phyloP scores from a whole-genome alignment of 2,329 filamentous ascomycete species.

The Samsoniella hepiali region DNA sequence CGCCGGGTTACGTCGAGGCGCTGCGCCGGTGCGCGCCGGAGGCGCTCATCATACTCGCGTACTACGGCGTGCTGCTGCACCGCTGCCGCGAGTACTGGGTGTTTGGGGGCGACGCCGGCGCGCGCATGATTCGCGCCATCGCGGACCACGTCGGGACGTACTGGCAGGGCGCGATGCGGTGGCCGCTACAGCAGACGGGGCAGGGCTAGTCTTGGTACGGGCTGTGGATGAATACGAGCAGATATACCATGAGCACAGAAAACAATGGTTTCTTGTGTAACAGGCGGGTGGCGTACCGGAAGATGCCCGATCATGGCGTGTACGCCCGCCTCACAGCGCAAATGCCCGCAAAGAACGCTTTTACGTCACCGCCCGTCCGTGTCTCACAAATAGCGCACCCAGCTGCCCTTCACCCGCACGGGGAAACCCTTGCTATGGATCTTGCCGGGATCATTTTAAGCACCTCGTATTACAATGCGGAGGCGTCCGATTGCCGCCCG shows the following conservation, averaged over 20 bases:
- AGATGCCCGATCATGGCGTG: neutral
- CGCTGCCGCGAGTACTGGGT: constrained; percentile 39
- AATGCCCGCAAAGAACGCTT: neutral
- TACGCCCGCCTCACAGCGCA: neutral
- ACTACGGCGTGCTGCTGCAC: constrained; percentile 49
- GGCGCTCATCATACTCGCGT: constrained; percentile 45
- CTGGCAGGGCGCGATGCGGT: constrained; percentile 33
- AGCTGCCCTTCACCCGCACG: neutral
- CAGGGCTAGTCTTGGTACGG: neutral
- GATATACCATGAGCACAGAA: neutral
- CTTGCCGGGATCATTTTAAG: constrained; percentile 3
- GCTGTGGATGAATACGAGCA: neutral
- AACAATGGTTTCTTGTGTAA: neutral
- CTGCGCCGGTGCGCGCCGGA: constrained; percentile 37
- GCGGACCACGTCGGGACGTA: constrained; percentile 32
- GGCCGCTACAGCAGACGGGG: constrained; percentile 33
- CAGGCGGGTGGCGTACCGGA: neutral
- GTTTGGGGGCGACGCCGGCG: constrained; percentile 32
- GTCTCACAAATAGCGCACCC: neutral
- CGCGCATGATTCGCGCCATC: constrained; percentile 31
- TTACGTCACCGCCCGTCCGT: neutral
- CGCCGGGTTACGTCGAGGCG: constrained; percentile 34
- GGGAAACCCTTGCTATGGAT: constrained; percentile 1
- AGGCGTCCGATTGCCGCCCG: constrained; percentile 16
- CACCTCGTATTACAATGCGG: constrained; percentile 17